phyloP scores from a whole-genome alignment of 768 basidiomycete genomes.

The Boletus pseudo-olivaceus region DNA sequence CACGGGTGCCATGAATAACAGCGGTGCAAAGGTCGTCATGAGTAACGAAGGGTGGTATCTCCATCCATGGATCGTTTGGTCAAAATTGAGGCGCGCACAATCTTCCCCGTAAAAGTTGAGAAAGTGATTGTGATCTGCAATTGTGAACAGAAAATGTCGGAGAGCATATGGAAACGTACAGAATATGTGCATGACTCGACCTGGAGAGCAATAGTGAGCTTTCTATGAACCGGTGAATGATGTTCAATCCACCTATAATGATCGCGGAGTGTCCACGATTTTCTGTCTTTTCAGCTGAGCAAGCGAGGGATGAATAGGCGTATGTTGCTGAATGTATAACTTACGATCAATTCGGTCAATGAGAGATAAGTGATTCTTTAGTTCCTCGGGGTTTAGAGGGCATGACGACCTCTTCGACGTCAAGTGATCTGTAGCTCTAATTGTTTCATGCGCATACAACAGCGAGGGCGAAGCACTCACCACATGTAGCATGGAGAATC shows the following conservation, averaged over 20 bases:
- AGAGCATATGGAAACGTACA: constrained; percentile 14
- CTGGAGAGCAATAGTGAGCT: constrained; percentile 10
- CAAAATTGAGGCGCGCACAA: constrained; percentile 38
- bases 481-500: constrained; percentile 28
- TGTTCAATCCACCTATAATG: constrained; percentile 18
- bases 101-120: constrained; percentile 44
- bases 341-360: constrained; percentile 25
- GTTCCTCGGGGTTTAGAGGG: constrained; percentile 15
- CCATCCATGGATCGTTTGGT: constrained; percentile 31
- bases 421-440: constrained; percentile 19
- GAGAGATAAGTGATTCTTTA: constrained; percentile 24
- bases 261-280: constrained; percentile 16
- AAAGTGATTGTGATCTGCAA: constrained; percentile 33
- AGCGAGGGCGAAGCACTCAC: constrained; percentile 7
- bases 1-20: constrained; percentile 51
- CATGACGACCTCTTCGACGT: constrained; percentile 28
- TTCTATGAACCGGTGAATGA: not conserved
- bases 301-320: not conserved
- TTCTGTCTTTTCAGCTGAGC: constrained; percentile 10
- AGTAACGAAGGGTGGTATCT: constrained; percentile 32
- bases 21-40: constrained; percentile 37
- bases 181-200: constrained; percentile 30
- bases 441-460: not conserved
- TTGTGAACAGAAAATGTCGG: not conserved
- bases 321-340: not conserved